phyloP scores from a whole-genome alignment of 2,329 filamentous ascomycete species.

The Bipolaris sorokiniana region DNA sequence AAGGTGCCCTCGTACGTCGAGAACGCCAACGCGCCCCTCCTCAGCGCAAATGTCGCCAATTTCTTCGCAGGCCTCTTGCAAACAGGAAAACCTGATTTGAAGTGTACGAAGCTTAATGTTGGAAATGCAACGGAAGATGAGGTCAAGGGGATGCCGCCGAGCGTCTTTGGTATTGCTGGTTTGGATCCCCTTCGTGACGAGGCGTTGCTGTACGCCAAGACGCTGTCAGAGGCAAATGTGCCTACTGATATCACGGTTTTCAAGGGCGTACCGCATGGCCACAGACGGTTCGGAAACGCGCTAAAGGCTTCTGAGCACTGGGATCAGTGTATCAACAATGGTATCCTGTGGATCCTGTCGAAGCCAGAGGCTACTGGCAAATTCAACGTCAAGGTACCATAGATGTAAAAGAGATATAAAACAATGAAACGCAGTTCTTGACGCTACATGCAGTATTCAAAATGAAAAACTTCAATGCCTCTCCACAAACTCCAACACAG shows the following conservation, averaged over 20 bases:
- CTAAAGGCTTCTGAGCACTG: conserved; percentile 51
- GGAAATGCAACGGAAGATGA: conserved; percentile 42
- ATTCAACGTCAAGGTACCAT: conserved; percentile 43
- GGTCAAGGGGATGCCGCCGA: conserved; percentile 54
- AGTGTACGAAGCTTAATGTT: conserved; percentile 42
- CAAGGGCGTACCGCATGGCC: conserved; percentile 61
- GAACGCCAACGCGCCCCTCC: conserved; percentile 57
- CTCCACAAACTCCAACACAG: neutral
- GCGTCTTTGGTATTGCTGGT: conserved; percentile 58
- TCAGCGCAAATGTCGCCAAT: conserved; percentile 48
- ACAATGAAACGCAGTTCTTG: neutral
- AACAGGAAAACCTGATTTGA: conserved; percentile 27
- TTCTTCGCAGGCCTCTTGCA: conserved; percentile 41
- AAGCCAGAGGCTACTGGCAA: conserved; percentile 43
- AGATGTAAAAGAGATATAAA: neutral
- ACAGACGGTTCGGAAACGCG: conserved; percentile 55
- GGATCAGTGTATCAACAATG: conserved; percentile 54
- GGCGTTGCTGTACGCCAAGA: conserved; percentile 55
- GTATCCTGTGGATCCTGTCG: conserved; percentile 52
- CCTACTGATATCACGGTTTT: conserved; percentile 58
- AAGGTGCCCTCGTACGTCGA: conserved; percentile 52
- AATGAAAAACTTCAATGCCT: neutral
- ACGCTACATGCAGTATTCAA: too few species aligned
- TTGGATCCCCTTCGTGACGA: conserved; percentile 59
- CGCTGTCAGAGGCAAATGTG: conserved; percentile 54